A percentile compares a stretch with the other conserved stretches of the same genome.
These are phyloP conservation scores for Trichocladium uniseriatum DNA, from an alignment of 495 filamentous ascomycete genomes.

Conservation along the genomic window DNA sequence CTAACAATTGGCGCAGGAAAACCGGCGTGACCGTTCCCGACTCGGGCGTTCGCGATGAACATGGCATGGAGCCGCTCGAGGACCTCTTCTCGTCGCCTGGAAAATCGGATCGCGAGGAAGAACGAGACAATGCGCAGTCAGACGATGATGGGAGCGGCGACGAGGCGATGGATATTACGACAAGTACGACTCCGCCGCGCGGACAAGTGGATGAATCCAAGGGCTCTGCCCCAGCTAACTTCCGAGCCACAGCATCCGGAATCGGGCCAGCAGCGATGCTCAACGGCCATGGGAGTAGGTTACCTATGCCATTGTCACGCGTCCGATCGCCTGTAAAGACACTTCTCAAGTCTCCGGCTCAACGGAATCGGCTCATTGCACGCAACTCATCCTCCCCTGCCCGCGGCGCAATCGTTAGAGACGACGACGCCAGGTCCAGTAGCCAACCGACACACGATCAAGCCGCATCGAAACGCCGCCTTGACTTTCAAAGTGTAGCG, in stretches of 20 bases:
- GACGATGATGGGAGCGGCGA: constrained; percentile 23
- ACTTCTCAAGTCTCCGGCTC: constrained; percentile 45
- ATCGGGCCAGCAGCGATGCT: constrained; percentile 24
- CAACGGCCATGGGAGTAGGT: constrained; percentile 29
- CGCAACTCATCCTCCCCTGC: constrained; percentile 34
- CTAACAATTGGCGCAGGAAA: constrained; percentile 37
- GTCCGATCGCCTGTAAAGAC: constrained; percentile 48
- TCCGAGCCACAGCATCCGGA: constrained; percentile 14
- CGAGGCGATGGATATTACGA: constrained; percentile 37
- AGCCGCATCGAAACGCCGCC: constrained; percentile 21
- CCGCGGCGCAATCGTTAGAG: constrained; percentile 6
- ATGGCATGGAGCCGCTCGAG: constrained; percentile 82
- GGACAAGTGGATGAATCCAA: neutral
- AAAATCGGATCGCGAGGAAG: constrained; percentile 13
- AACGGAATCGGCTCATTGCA: constrained; percentile 37
- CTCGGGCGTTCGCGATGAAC: constrained; percentile 71
- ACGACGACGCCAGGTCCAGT: constrained; percentile 7
- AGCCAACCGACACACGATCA: constrained; percentile 13
- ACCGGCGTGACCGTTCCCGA: constrained; percentile 79
- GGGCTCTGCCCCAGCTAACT: neutral
- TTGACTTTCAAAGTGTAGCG: constrained; percentile 32
- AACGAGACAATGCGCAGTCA: constrained; percentile 7
- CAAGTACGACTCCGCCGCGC: constrained; percentile 20
- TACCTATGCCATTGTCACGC: constrained; percentile 39
- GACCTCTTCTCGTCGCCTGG: constrained; percentile 81